Base-by-base conservation (phyloP, 164 flowering plant species). In the Tetracentron sinense region DNA sequence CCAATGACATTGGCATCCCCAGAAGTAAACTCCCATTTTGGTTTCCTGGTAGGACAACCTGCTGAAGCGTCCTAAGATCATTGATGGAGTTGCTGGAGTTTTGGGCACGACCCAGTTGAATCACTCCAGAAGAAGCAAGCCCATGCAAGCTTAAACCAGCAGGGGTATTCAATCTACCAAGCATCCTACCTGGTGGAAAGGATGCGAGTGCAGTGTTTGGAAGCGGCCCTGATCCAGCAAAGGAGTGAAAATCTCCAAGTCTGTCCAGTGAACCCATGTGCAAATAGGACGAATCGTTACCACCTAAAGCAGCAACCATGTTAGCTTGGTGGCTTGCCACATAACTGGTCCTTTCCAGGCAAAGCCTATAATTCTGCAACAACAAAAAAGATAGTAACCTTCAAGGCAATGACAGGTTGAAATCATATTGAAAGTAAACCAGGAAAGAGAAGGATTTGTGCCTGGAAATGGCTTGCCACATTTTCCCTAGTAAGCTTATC, bases 381-480 rank as follows among this genome's bases (percentile, higher is more conserved):
- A 42, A 69, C 48, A 54, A 44, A 7, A 35, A 81, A 61, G 27
- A 20, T 26, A n/a, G 23, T 65, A n/a, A 60, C 25, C 21, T 30
- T 51, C 61, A n/a, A 52, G 31, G 28, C 42, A 26, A 19, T 20
- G 27, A 57, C 15, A 29, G 26, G 22, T 14, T 11, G 2, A 60
- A 14, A 7, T 2, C 23, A 56, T 11, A 79, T 79, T 79, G 49
- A 46, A 46, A 46, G 49, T 16, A 46, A 17, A 6, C 19, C 2
- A 16, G 23, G n/a, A 10, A 55, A 22, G 29, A 42, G 29, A 20
- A 55, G 38, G 14, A 52, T 57, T 48, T 23, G 16, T 72, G 59
- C 98, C 92, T 92, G 98, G 56, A 93, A 81, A 75, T 93, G 98
- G 80, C 98, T 93, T 17, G 98, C 98, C 31, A 93, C 98, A 73